Conservation (phyloP, 345 rosid species). For the Eucalyptus regnans region DNA sequence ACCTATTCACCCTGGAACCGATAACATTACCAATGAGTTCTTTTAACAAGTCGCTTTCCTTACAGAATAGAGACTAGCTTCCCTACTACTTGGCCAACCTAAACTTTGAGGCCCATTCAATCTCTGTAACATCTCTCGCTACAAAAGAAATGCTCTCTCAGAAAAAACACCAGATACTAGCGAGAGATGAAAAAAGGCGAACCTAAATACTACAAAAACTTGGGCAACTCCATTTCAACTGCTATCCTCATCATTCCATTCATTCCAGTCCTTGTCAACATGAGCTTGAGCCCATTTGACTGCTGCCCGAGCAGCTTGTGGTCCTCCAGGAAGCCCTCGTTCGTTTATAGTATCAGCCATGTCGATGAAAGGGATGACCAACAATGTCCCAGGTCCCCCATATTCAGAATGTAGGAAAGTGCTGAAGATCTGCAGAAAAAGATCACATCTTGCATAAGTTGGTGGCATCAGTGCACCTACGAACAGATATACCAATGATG, state of each 20-base stretch:
- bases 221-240: not conserved
- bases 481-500: not conserved
- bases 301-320: conserved; percentile 82
- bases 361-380: conserved; percentile 79
- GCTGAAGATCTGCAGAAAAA: conserved; percentile 46
- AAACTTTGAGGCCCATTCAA: not conserved
- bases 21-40: too few relatives aligned
- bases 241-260: conserved; percentile 49
- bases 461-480: not conserved
- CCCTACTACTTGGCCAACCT: not conserved
- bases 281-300: conserved; percentile 83
- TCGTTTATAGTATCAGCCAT: conserved; percentile 85
- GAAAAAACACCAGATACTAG: not conserved
- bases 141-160: not conserved
- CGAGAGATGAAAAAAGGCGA: not conserved
- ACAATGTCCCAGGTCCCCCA: conserved; percentile 92
- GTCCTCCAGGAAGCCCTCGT: conserved; percentile 71
- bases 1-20: too few relatives aligned
- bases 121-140: not conserved
- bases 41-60: too few relatives aligned
- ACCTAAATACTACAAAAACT: not conserved
- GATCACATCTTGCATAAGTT: not conserved
- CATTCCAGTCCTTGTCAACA: conserved; percentile 88
- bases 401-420: conserved; percentile 75
- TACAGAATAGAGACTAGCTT: not conserved